Percentiles rank a stretch among this genome's conserved stretches.
These are phyloP conservation scores for Diaporthe capsici DNA, from an alignment of 2,329 filamentous ascomycete species.

Conservation along the genomic window DNA sequence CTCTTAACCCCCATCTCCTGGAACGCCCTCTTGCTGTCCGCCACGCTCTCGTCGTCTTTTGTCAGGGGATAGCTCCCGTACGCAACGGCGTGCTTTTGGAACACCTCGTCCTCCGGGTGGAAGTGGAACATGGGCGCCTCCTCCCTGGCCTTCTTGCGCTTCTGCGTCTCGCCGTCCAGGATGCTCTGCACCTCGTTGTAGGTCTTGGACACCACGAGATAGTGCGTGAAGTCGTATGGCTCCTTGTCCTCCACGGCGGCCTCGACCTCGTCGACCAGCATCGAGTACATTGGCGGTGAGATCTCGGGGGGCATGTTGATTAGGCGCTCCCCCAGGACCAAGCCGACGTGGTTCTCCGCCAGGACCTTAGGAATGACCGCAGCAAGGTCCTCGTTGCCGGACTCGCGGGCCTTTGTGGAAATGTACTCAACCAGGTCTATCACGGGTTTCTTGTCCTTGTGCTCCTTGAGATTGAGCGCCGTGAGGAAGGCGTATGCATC, in stretches of 20 bases:
- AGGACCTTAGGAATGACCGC: slow-evolving; percentile 72
- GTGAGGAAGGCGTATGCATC: slow-evolving; percentile 96
- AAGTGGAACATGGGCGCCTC: slow-evolving; percentile 84
- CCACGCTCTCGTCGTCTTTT: slow-evolving; percentile 83
- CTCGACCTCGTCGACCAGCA: slow-evolving; percentile 92
- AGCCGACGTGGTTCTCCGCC: slow-evolving; percentile 76
- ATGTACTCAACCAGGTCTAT: slow-evolving; percentile 82
- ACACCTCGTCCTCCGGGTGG: slow-evolving; percentile 93
- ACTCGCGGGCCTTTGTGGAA: slow-evolving; percentile 66
- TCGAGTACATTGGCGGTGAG: slow-evolving; percentile 92
- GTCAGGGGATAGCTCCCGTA: slow-evolving; percentile 82
- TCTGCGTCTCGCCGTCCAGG: slow-evolving; percentile 78
- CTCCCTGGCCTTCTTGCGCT: slow-evolving; percentile 74
- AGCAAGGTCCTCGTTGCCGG: slow-evolving; percentile 67
- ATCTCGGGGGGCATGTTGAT: slow-evolving; percentile 98
- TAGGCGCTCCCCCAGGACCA: slow-evolving; percentile 91
- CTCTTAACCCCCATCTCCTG: slow-evolving; percentile 92
- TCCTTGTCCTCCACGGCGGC: slow-evolving; percentile 92
- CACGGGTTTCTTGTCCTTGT: slow-evolving; percentile 81
- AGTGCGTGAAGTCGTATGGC: slow-evolving; percentile 94
- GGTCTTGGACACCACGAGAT: slow-evolving; percentile 91
- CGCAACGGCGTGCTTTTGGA: slow-evolving; percentile 82
- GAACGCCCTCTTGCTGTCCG: slow-evolving; percentile 94
- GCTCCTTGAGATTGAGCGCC: slow-evolving; percentile 84
- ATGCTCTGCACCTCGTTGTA: slow-evolving; percentile 90